A percentile compares a stretch with the other conserved stretches of the same genome.
These are phyloP conservation scores for Elsinoe batatas DNA, from an alignment of 2,329 filamentous ascomycete species.

Conservation along the genomic window DNA sequence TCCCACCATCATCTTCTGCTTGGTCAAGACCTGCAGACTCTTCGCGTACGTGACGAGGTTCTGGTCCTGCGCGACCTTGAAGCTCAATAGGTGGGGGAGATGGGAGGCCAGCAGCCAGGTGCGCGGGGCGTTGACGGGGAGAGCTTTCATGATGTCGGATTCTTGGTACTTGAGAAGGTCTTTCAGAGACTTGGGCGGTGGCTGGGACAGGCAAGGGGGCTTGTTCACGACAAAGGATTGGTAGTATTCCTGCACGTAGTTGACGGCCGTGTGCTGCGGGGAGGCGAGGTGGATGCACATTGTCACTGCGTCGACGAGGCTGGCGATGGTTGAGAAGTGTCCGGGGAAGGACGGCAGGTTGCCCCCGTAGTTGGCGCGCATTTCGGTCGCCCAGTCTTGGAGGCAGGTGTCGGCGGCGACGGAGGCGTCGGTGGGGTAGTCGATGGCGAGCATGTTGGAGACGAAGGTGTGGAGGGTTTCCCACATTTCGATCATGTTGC, in stretches of 20 bases:
- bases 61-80: conserved; percentile 31
- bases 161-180: conserved; percentile 19
- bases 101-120: conserved; percentile 40
- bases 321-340: conserved; percentile 32
- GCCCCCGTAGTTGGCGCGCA: conserved; percentile 28
- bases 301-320: conserved; percentile 37
- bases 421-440: conserved; percentile 27
- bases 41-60: conserved; percentile 35
- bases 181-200: conserved; percentile 23
- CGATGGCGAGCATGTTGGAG: conserved; percentile 15
- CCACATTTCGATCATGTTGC: conserved; percentile 40
- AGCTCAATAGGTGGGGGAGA: conserved; percentile 32
- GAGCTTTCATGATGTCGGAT: conserved; percentile 29
- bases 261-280: conserved; percentile 42
- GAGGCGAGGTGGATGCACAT: conserved; percentile 46
- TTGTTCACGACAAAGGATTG: conserved; percentile 39
- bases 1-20: conserved; percentile 15
- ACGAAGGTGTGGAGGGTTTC: conserved; percentile 35
- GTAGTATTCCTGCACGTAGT: conserved; percentile 45
- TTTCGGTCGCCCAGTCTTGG: conserved; percentile 33
- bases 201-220: conserved; percentile 31
- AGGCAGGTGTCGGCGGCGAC: conserved; percentile 28
- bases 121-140: conserved; percentile 34
- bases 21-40: conserved; percentile 23
- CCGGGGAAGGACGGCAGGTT: conserved; percentile 36